A percentile compares a stretch with the other conserved stretches of the same genome.
Evolutionary conservation across 805 yeast genomes (phyloP).

Genomic region (Candida parachauliodes): DNA sequence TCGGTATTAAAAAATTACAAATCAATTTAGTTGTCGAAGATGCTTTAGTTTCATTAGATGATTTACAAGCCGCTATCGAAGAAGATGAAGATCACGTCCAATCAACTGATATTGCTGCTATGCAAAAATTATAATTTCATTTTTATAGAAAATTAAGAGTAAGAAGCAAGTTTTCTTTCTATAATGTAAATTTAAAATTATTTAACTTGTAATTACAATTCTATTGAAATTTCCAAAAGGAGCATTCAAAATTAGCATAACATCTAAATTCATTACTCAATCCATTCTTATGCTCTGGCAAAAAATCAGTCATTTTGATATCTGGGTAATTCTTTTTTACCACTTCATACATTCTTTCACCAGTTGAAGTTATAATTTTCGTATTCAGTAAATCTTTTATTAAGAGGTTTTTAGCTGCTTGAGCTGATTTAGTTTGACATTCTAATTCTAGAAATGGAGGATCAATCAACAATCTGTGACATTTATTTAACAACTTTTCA

Average conservation of each 20-base stretch:
- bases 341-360: slow-evolving; percentile 78
- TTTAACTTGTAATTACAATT: neutral
- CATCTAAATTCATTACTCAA: slow-evolving; percentile 85
- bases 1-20: slow-evolving; percentile 99
- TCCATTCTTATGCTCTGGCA: slow-evolving; percentile 81
- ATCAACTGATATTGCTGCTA: slow-evolving; percentile 98
- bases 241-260: slow-evolving; percentile 73
- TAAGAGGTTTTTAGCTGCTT: slow-evolving; percentile 56
- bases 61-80: slow-evolving; percentile 70
- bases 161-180: neutral
- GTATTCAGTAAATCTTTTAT: slow-evolving; percentile 41
- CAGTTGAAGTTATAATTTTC: slow-evolving; percentile 74
- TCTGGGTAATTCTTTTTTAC: slow-evolving; percentile 60
- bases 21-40: slow-evolving; percentile 98
- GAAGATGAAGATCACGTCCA: slow-evolving; percentile 99
- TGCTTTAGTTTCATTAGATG: slow-evolving; percentile 90
- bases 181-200: neutral
- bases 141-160: slow-evolving; percentile 1
- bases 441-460: slow-evolving; percentile 85
- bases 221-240: slow-evolving; percentile 53
- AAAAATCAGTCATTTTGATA: slow-evolving; percentile 58
- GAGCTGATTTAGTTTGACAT: slow-evolving; percentile 66
- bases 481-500: slow-evolving; percentile 51
- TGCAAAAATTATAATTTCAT: slow-evolving; percentile 79
- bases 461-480: slow-evolving; percentile 73